Evolutionary conservation across 2,329 filamentous ascomycete species (phyloP).

Genomic region (Sarocladium brachiariae): DNA sequence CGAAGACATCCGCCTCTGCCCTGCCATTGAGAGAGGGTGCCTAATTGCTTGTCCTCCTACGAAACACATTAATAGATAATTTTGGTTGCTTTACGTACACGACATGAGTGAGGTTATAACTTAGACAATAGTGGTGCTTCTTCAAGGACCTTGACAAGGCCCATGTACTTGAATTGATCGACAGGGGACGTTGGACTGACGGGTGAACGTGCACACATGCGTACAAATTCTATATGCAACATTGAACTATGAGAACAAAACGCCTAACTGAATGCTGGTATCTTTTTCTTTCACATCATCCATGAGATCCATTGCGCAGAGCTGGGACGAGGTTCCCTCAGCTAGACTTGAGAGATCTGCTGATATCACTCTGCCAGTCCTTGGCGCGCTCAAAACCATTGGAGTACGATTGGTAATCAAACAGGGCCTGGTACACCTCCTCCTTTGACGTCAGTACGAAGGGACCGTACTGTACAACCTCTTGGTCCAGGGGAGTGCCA

Average conservation of each 20-base stretch:
- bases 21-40: not conserved
- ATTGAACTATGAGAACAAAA: not conserved
- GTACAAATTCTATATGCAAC: no score
- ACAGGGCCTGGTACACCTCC: conserved; percentile 68
- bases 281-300: not conserved
- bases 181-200: no score
- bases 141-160: no score
- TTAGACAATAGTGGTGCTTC: no score
- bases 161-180: no score
- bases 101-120: not conserved
- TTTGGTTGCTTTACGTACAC: not conserved
- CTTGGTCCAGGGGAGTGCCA: conserved; percentile 72
- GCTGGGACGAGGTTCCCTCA: not conserved
- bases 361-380: conserved; percentile 81
- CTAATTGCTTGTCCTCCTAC: not conserved
- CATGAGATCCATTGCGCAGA: not conserved
- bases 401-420: conserved; percentile 63
- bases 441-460: conserved; percentile 71
- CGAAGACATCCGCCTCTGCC: not conserved
- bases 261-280: not conserved
- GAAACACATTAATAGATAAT: conserved; percentile 7
- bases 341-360: conserved; percentile 40
- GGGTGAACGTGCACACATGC: no score
- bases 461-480: conserved; percentile 76
- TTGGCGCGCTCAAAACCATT: conserved; percentile 78